phyloP scores from a whole-genome alignment of 352 stramenopile genomes.

The Globisporangium radiosum region DNA sequence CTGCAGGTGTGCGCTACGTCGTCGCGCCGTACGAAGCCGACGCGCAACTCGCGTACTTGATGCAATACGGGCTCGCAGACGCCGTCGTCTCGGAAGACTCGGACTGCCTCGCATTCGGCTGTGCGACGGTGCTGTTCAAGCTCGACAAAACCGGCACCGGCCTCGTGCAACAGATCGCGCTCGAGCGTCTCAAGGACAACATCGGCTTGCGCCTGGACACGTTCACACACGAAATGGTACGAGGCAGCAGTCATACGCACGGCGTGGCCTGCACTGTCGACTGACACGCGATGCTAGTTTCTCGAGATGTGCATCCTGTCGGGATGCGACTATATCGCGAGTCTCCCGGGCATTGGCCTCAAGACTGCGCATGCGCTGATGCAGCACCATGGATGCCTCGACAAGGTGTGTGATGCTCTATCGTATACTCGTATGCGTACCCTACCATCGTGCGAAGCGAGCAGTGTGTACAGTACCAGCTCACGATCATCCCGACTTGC shows the following conservation, averaged over 20 bases:
- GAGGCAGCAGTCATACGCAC: neutral
- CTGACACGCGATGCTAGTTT: constrained; percentile 33
- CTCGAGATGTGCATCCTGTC: constrained; percentile 90
- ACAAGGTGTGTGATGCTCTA: constrained; percentile 28
- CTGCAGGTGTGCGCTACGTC: constrained; percentile 78
- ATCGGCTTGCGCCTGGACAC: constrained; percentile 63
- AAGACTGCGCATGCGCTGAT: constrained; percentile 70
- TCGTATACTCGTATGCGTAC: neutral
- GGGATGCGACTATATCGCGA: constrained; percentile 86
- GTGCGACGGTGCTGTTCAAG: constrained; percentile 92
- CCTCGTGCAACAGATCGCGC: constrained; percentile 79
- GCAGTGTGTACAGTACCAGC: too few species aligned
- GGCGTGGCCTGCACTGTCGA: neutral
- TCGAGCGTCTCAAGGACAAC: constrained; percentile 63
- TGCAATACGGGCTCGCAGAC: constrained; percentile 73
- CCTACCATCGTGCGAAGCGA: too few species aligned
- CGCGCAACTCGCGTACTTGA: constrained; percentile 92
- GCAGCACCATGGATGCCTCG: constrained; percentile 61
- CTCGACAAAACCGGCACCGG: constrained; percentile 85
- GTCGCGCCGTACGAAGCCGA: constrained; percentile 98
- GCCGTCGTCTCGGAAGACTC: constrained; percentile 95
- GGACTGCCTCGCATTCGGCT: constrained; percentile 93
- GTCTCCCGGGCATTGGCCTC: constrained; percentile 74
- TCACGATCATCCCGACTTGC: too few species aligned
- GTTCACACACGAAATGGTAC: constrained; percentile 83